A percentile compares a stretch with the other conserved stretches of the same genome.
phyloP scores from a whole-genome alignment of 768 basidiomycete genomes.

The Piloderma croceum region DNA sequence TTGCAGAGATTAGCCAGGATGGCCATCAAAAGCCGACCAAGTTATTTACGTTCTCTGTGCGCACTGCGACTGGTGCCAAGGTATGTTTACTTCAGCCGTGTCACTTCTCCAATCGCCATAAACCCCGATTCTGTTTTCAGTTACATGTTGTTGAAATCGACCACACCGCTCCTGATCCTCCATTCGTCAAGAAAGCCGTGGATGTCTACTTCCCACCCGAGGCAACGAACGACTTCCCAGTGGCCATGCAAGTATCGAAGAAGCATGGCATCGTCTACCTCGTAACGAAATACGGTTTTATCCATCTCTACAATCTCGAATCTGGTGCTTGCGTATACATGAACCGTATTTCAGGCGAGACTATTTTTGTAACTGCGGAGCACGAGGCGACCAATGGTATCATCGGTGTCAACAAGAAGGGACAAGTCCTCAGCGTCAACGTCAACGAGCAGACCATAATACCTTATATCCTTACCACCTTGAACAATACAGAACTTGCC shows the following conservation, averaged over 20 bases:
- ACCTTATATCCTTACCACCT: constrained; percentile 86
- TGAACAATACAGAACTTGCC: constrained; percentile 96
- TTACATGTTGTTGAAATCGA: constrained; percentile 98
- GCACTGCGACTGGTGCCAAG: constrained; percentile 97
- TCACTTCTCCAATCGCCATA: background rate
- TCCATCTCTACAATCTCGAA: constrained; percentile 97
- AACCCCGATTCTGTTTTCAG: constrained; percentile 47
- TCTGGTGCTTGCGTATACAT: constrained; percentile 97
- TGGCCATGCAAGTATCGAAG: constrained; percentile 98
- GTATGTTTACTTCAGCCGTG: constrained; percentile 37
- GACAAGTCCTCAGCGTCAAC: constrained; percentile 94
- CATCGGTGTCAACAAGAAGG: constrained; percentile 99
- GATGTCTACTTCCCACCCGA: constrained; percentile 99
- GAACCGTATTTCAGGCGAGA: constrained; percentile 99
- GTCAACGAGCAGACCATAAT: constrained; percentile 95
- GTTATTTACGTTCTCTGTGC: constrained; percentile 90
- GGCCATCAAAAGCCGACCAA: constrained; percentile 83
- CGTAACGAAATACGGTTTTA: constrained; percentile 98
- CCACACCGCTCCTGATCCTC: constrained; percentile 86
- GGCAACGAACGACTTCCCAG: constrained; percentile 97
- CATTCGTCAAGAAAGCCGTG: constrained; percentile 94
- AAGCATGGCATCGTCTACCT: constrained; percentile 96
- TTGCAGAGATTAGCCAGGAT: constrained; percentile 87
- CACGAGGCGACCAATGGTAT: constrained; percentile 93
- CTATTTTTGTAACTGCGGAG: constrained; percentile 97